phyloP scores from a whole-genome alignment of 495 filamentous ascomycete species.

The Aspergillus mulundensis region DNA sequence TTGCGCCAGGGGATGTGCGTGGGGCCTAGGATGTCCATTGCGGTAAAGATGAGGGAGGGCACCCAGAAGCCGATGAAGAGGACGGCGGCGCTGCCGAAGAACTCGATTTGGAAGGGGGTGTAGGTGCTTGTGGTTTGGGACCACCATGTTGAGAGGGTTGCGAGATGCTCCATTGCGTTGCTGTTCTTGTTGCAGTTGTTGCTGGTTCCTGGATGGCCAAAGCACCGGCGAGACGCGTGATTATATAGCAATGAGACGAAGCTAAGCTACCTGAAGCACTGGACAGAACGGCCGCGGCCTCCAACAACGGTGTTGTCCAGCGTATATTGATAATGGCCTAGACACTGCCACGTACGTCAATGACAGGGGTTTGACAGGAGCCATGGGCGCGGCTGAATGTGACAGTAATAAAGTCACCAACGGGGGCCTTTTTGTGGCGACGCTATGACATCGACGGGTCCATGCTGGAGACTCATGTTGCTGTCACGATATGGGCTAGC shows the following conservation, averaged over 20 bases:
- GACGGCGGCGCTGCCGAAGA: constrained; percentile 31
- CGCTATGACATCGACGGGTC: not conserved
- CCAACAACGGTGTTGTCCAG: too few species aligned
- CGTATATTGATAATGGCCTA: not conserved
- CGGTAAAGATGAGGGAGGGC: constrained; percentile 30
- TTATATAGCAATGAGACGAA: not conserved
- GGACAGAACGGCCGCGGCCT: too few species aligned
- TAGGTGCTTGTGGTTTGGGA: constrained; percentile 20
- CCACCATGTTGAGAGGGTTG: constrained; percentile 18
- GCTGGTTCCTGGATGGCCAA: not conserved
- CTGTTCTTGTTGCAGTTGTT: not conserved
- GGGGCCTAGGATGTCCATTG: constrained; percentile 40
- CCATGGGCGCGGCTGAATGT: not conserved
- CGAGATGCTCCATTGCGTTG: not conserved
- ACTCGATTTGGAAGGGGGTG: constrained; percentile 28
- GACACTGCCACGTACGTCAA: not conserved
- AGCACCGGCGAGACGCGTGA: not conserved
- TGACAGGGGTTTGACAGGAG: not conserved
- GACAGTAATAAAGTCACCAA: not conserved
- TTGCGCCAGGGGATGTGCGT: constrained; percentile 51
- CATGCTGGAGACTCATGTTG: not conserved
- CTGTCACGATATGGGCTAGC: not conserved
- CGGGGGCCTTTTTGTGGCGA: not conserved
- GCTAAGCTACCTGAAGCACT: too few species aligned
- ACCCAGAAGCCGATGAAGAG: constrained; percentile 50